Evolutionary conservation across 2,329 filamentous ascomycete genomes (phyloP), one percentile per base, ranked within the genome.

Genomic region (Diaporthe caulivora): DNA sequence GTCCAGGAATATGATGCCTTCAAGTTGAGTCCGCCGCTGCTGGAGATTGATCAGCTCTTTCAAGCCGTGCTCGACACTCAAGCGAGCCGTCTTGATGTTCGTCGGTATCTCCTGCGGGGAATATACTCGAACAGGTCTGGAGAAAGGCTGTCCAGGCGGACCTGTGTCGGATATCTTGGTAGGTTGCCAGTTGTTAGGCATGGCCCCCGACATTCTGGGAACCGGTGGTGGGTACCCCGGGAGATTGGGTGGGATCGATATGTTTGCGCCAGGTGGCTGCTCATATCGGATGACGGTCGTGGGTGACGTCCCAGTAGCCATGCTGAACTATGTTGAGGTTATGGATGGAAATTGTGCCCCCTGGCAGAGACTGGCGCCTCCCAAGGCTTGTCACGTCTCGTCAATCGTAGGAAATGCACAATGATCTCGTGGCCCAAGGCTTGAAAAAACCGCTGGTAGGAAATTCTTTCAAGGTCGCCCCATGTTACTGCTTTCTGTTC

Each of bases 1-100:
- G 3, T 83, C 80, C 58, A 88, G 85, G 44, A 86, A 78, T n/a
- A 83, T 81, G 24, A 82, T 47, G 76, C 80, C 76, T 77, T 73
- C 72, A 65, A 77, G 72, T 51, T 75, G 71, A 54, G 77, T 72
- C 8, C 74, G 78, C 60, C 78, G 77, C 71, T 78, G 79, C 76
- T 82, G 82, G 72, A 85, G 76, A 29, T 75, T 76, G 9, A 82
- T 74, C 72, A 84, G 81, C 70, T 83, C 83, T 21, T 76, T 76
- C 13, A 85, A 74, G 1, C 81, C 81, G 31, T 77, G 77, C 76
- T 83, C 82, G 60, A 79, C 77, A 13, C 72, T 64, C 1, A 73
- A 10, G 3, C 77, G 78, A n/a, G 76, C 75, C 0, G 75, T 71
- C 21, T 74, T 74, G 34, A 82, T 75, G 70, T 76, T 75, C 1